Evolutionary conservation across 1,284 basidiomycete genomes (phyloP).

Genomic region (Austroboletus novae-zelandiae): DNA sequence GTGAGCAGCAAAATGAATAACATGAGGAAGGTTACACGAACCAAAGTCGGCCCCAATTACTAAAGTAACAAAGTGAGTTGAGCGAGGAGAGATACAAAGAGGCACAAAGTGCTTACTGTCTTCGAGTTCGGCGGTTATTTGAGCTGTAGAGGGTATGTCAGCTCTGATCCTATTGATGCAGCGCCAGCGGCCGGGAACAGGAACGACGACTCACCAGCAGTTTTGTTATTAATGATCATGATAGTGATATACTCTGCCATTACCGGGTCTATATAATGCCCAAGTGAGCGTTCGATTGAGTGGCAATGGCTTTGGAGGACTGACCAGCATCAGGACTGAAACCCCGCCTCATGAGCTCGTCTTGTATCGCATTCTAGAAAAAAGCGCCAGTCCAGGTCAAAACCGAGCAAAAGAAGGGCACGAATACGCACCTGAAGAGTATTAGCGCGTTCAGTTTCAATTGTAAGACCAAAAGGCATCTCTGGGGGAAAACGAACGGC

Average conservation of each 20-base stretch:
- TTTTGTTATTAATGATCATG: slow-evolving; percentile 90
- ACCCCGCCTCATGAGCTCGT: slow-evolving; percentile 74
- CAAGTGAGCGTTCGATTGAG: slow-evolving; percentile 5
- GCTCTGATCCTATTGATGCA: not conserved
- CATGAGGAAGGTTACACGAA: slow-evolving; percentile 32
- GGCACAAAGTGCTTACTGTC: slow-evolving; percentile 57
- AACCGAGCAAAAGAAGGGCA: not conserved
- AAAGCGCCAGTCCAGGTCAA: slow-evolving; percentile 14
- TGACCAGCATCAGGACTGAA: slow-evolving; percentile 76
- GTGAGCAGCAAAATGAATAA: slow-evolving; percentile 13
- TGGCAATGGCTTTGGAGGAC: slow-evolving; percentile 23
- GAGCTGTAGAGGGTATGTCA: slow-evolving; percentile 46
- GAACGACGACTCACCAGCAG: slow-evolving; percentile 51
- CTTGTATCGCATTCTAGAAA: slow-evolving; percentile 71
- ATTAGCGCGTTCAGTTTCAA: slow-evolving; percentile 74
- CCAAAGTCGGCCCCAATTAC: slow-evolving; percentile 81
- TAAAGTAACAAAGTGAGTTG: slow-evolving; percentile 32
- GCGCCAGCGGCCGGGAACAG: not conserved
- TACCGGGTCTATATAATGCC: slow-evolving; percentile 58
- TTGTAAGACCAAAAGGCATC: slow-evolving; percentile 75
- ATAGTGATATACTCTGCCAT: slow-evolving; percentile 92
- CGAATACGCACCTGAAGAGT: slow-evolving; percentile 59
- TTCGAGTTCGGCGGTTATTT: slow-evolving; percentile 79
- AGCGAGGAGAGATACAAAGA: slow-evolving; percentile 11
- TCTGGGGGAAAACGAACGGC: slow-evolving; percentile 19